Conservation (phyloP, 179 eudicot genomes). For the Corrigiola litoralis region DNA sequence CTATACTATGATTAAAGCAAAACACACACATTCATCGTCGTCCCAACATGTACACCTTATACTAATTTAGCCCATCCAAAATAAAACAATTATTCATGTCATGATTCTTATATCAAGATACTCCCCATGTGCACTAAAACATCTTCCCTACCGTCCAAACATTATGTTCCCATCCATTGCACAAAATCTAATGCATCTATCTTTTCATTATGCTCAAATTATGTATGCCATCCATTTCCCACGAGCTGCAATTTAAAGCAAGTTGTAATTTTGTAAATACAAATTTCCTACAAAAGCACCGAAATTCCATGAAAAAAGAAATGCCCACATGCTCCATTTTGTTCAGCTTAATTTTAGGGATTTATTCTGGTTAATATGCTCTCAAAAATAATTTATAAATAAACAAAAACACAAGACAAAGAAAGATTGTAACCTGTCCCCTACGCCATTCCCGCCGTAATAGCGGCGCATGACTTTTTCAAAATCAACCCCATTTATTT, state of each 20-base stretch:
- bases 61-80: constrained; percentile 12
- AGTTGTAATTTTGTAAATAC: too few species aligned
- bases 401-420: background rate
- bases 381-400: background rate
- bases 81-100: background rate
- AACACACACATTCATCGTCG: background rate
- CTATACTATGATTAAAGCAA: constrained; percentile 26
- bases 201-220: constrained; percentile 11
- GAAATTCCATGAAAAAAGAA: too few species aligned
- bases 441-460: constrained; percentile 66
- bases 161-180: too few species aligned
- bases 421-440: background rate
- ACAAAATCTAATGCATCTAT: constrained; percentile 9
- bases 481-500: background rate
- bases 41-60: constrained; percentile 8
- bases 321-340: too few species aligned
- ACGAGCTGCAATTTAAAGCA: constrained; percentile 14
- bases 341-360: too few species aligned
- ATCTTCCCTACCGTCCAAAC: constrained; percentile 6
- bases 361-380: background rate
- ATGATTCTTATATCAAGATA: constrained; percentile 17
- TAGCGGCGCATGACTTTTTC: constrained; percentile 35
- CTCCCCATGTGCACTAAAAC: constrained; percentile 25
- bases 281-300: too few species aligned
- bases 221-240: constrained; percentile 15